Evolutionary conservation across 73 alveolate genomes (phyloP), one percentile per base, ranked within the genome.

Genomic region (Paraurostyla sp.): DNA sequence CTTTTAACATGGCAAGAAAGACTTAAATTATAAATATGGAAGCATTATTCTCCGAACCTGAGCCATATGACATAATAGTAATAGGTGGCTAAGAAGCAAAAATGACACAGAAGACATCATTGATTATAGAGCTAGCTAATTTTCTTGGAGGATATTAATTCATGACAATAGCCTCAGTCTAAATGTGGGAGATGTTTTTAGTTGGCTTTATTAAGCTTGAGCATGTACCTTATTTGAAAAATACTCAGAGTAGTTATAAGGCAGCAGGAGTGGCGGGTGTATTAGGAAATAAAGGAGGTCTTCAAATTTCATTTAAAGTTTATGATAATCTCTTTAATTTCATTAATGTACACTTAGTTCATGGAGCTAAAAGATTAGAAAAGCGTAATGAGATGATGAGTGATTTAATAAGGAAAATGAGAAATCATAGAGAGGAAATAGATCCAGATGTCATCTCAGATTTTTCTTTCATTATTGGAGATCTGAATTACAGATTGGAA

Each of bases 221-320:
- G 32, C 92, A 83, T 49, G 27, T 48, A 16, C 63, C 60, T 7
- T 65, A 25, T 63, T 22, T 83, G 1, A 42, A 45, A 2, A 63
- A 83, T 49, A 42, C 29, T 0, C 36, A 62, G 30, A 63, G 73
- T 32, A 43, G 85, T 11, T 60, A 83, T 33, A 62, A 27, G 41
- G 94, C 96, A 81, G 95, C 97, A 33, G 99, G 99, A 0, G 75
- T 96, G 52, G 96, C 93, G 20, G 99, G 99, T 0, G 76, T 94
- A 58, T 49, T 92, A n/a, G 99, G 99, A n/a, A 97, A 96, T 78
- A 97, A 97, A 90, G 99, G 99, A 33, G 98, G 96, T 2, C 93
- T 96, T 11, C 59, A 85, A 32, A 91, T 95, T 40, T 48, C 95
- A 27, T 95, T 97, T 51, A 80, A 92, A 40, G 46, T 97, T 0